phyloP scores from a whole-genome alignment of 257 asterid species.

The Lycium ferocissimum region DNA sequence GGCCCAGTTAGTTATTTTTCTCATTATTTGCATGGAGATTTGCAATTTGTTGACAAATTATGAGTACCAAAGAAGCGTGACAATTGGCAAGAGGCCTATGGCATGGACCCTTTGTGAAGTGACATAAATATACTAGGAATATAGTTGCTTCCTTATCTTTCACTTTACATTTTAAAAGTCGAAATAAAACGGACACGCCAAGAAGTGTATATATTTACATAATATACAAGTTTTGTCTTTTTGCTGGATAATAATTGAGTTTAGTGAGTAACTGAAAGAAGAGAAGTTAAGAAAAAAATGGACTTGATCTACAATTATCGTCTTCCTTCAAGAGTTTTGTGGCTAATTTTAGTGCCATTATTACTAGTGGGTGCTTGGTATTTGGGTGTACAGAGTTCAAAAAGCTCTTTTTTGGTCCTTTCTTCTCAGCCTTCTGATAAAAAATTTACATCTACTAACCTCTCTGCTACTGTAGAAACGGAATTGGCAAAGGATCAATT shows the following conservation, averaged over 20 bases:
- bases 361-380: conserved; percentile 43
- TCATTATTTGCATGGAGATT: not conserved
- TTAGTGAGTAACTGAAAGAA: not conserved
- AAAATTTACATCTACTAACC: not conserved
- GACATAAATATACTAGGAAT: not conserved
- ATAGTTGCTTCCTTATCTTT: not conserved
- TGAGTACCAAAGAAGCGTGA: not conserved
- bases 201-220: not conserved
- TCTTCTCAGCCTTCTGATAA: not conserved
- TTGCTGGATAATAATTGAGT: not conserved
- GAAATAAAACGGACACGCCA: not conserved
- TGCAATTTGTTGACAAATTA: not conserved
- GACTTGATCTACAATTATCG: not conserved
- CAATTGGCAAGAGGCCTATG: conserved; percentile 12
- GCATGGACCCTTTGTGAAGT: not conserved
- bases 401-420: conserved; percentile 38
- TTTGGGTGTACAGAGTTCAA: conserved; percentile 42
- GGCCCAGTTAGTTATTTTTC: not conserved
- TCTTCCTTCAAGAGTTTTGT: conserved; percentile 34
- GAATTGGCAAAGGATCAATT: not conserved
- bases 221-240: not conserved
- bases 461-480: not conserved
- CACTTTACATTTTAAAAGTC: not conserved
- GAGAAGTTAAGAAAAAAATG: not conserved
- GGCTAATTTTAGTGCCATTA: conserved; percentile 49